A percentile compares a stretch with the other conserved stretches of the same genome.
These are phyloP conservation scores for Colletotrichum sp. DNA, from an alignment of 2,329 filamentous ascomycete genomes.

Conservation along the genomic window DNA sequence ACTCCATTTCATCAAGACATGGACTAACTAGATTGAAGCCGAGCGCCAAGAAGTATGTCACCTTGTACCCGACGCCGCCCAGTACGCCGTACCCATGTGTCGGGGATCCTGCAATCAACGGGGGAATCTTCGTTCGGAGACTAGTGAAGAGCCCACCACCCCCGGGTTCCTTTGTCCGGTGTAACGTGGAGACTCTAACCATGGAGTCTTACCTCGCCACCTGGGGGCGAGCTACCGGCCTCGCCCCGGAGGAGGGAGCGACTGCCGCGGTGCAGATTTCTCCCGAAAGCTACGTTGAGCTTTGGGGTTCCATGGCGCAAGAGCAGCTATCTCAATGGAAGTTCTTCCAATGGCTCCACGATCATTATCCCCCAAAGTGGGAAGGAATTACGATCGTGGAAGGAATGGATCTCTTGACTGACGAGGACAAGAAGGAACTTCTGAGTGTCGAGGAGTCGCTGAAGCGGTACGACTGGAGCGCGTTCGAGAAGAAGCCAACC, in stretches of 20 bases:
- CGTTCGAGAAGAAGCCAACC: not conserved
- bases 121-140: not conserved
- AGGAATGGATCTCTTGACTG: not conserved
- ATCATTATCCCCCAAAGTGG: not conserved
- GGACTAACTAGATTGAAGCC: not conserved
- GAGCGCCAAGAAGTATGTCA: not conserved
- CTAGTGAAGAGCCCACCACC: not conserved
- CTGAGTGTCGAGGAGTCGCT: not conserved
- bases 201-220: not conserved
- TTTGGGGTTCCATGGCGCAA: not conserved
- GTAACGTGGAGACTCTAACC: not conserved
- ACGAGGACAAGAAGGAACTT: not conserved
- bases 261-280: not conserved
- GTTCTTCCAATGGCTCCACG: not conserved
- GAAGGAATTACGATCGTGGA: not conserved
- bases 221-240: not conserved
- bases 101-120: not conserved
- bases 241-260: rapidly evolving
- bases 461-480: not conserved
- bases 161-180: not conserved
- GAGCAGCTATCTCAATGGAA: not conserved
- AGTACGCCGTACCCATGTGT: not conserved
- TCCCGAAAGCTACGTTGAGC: not conserved
- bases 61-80: not conserved
- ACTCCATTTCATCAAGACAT: not conserved